Evolutionary conservation across 768 basidiomycete species (phyloP), one percentile per base, ranked within the genome.

Genomic region (Coprinopsis cinerea): DNA sequence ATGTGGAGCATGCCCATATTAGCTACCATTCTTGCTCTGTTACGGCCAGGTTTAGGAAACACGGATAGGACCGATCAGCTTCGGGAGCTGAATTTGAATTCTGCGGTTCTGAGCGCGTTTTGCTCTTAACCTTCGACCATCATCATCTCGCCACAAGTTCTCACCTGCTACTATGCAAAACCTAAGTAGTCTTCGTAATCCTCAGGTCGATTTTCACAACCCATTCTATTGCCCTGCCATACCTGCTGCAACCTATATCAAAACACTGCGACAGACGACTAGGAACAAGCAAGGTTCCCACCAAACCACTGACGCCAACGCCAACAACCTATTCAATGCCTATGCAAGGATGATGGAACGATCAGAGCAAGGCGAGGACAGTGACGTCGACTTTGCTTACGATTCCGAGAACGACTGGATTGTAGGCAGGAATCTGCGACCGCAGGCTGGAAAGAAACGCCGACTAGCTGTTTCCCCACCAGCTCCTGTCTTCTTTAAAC

Each of bases 181-280:
- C n/a, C 9, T n/a, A 9, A 34, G 30, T 9, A 34, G 36, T 18
- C 18, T 43, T 11, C 24, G 4, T 23, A 43, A 43, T 27, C n/a
- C 77, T 76, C 34, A 69, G 15, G 59, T 77, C 23, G 78, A 82
- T 62, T 59, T 68, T n/a, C 64, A 75, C 23, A 82, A 83, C 50
- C 80, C 81, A 4, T 67, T 76, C 36, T 82, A 82, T 61, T 82
- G 81, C 53, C 79, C 81, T 13, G 57, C 68, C 20, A 50, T 80
- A 9, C 64, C 77, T 47, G 74, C 78, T 10, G 61, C 68, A 43
- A 59, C 67, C 24, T 82, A 75, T 59, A 63, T 81, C 48, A 61
- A 70, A 46, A 69, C 65, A 45, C 61, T 82, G 22, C 73, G 73
- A n/a, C 64, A 40, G 26, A 26, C 50, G 7, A 6, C 28, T 3